A percentile compares a stretch with the other conserved stretches of the same genome.
Conservation (phyloP, 176 grass and related monocot genomes). For the Avena sativa region DNA sequence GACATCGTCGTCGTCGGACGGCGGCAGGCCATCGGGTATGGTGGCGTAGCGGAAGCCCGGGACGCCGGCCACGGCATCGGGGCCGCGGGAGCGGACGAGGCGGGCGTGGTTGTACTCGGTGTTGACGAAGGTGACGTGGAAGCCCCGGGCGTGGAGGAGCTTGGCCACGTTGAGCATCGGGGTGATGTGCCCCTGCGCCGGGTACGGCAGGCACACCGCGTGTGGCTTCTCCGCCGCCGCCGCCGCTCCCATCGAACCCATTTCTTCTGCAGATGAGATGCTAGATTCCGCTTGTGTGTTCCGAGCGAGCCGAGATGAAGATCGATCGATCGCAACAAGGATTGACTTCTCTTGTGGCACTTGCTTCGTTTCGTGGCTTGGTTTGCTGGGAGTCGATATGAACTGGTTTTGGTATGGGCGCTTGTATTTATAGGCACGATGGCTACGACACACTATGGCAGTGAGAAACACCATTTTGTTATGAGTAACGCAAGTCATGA, state of each 20-base stretch:
- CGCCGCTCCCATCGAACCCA: conserved; percentile 45
- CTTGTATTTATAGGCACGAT: conserved; percentile 9
- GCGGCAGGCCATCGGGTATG: conserved; percentile 79
- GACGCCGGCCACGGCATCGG: conserved; percentile 46
- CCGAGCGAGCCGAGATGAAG: too few relatives aligned
- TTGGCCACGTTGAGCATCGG: conserved; percentile 81
- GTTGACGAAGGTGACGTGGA: conserved; percentile 81
- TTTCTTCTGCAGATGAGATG: neutral
- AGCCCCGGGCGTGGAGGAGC: conserved; percentile 76
- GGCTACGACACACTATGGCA: too few relatives aligned
- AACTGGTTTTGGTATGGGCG: neutral
- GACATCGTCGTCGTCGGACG: conserved; percentile 53
- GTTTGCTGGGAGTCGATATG: neutral
- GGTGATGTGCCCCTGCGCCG: conserved; percentile 80
- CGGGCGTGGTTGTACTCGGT: conserved; percentile 72
- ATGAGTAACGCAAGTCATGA: neutral
- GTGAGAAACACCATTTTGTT: neutral
- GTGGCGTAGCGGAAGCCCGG: conserved; percentile 61
- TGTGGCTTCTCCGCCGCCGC: conserved; percentile 47
- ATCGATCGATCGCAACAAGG: neutral
- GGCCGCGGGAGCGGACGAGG: conserved; percentile 49
- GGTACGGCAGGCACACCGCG: conserved; percentile 73
- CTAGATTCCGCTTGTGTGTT: too few relatives aligned
- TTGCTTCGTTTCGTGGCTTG: neutral
- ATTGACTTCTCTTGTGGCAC: neutral